Base-by-base conservation (phyloP, 2,329 filamentous ascomycete genomes). In the Neocucurbitaria cava region DNA sequence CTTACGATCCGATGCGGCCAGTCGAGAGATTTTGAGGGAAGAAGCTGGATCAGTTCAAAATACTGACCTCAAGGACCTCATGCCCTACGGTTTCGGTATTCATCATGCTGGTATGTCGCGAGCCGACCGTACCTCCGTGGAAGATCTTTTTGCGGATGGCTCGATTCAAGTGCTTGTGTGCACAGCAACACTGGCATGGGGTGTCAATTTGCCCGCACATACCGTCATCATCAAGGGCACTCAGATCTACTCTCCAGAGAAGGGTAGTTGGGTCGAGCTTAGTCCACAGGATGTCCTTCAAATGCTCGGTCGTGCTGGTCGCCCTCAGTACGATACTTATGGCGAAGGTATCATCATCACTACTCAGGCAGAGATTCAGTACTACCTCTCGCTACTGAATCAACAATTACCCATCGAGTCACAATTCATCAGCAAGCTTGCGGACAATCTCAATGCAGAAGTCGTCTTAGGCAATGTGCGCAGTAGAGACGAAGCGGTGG, bases 151-250 rank as follows among this genome's bases (percentile, higher is more conserved):
- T 69, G 87, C 90, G 40, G 90, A 93, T 72, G 94, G 94, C 58
- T 88, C 90, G 28, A 91, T 99, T 33, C 93, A 97, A 74, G 95
- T 99, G 1, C 87, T 99, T 46, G 94, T 98, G 31, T 98, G 92
- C 77, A 99, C 95, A 35, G 94, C 96, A 35, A 99, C 95, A n/a
- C 82, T 99, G 48, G 95, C 95, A 21, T 99, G 95, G 95, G 95
- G 95, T 86, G 95, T 99, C 72, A 99, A 99, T 77, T 80, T 99
- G 71, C 95, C 95, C 4, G 95, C 95, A 2, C 95, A 99, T 72
- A 98, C 95, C 0, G 95, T 99, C 70, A 94, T 99, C 72, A 99
- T 99, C 81, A 99, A 99, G 78, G 95, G 95, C 50, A 99, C 95
- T 1, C 92, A 96, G 71, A 89, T 99, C 18, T 99, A 99, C 78